Evolutionary conservation across 179 eudicot genomes (phyloP), one percentile per base, ranked within the genome.

Genomic region (Drosera spatulata): DNA sequence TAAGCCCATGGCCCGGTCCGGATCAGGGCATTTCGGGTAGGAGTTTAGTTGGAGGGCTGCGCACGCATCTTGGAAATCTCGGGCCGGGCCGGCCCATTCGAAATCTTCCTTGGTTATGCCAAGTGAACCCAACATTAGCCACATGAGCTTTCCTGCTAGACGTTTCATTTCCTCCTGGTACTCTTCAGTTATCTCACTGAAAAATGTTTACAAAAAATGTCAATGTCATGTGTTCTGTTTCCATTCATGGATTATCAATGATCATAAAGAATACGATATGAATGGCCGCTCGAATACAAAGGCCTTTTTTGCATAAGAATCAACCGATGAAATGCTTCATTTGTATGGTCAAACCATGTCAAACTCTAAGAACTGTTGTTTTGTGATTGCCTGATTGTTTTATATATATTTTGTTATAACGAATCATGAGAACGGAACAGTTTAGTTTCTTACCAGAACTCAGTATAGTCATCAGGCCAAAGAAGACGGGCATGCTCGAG

Each of bases 11-110:
- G 87, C 87, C 61, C 77, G 80, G 14, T 54, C 61, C 7, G 87
- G 85, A 48, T 82, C 80, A 10, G 82, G 87, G 60, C 87, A 82
- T 5, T 44, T 45, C 14, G 87, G 87, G 71, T 82, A 82, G 0
- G 87, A 82, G 74, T 82, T 82, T 40, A 79, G 60, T 54, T 79
- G 87, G 39, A 82, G 66, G 5, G 77, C 75, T 11, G 72, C 77
- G 37, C 56, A 66, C 0, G 79, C 60, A 11, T 59, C 67, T 66
- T 66, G 44, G 61, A 65, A 68, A 10, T 57, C 66, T 15, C 52
- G 48, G 11, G 38, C 43, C 45, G 65, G 65, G 55, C 59, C 53
- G 12, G 60, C 60, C 74, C 76, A 63, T 49, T 65, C 59, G 3
- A 79, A 47, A 56, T 77, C 82, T 66, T 74, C 68, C 4, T 56